phyloP scores from a whole-genome alignment of 2,329 filamentous ascomycete genomes.

The Alternaria atra region DNA sequence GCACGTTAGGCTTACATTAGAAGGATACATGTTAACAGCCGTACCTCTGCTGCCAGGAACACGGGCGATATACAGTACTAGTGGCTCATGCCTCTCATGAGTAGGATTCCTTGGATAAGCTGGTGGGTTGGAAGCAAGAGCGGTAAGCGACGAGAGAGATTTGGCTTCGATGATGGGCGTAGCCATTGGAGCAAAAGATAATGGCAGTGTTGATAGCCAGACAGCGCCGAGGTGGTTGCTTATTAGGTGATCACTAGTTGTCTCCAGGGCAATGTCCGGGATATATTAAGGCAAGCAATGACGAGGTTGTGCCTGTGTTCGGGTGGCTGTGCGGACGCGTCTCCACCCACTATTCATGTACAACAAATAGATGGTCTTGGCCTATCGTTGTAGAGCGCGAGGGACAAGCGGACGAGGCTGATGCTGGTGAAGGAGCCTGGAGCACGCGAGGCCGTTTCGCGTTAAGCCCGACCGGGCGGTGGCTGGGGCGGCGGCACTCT shows the following conservation, averaged over 20 bases:
- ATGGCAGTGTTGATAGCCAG: conserved; percentile 15
- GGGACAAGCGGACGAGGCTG: conserved; percentile 24
- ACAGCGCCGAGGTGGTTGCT: conserved; percentile 19
- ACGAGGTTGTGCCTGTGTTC: conserved; percentile 33
- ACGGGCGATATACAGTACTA: conserved; percentile 89
- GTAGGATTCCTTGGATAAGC: conserved; percentile 82
- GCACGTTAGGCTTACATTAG: conserved; percentile 24
- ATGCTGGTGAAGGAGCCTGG: conserved; percentile 19
- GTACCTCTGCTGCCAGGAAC: conserved; percentile 90
- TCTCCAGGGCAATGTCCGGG: conserved; percentile 21
- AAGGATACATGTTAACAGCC: conserved; percentile 29
- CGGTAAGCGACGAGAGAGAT: conserved; percentile 81
- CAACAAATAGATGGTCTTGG: conserved; percentile 24
- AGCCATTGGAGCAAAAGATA: conserved; percentile 37
- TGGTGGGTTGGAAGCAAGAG: conserved; percentile 85
- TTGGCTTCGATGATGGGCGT: conserved; percentile 72
- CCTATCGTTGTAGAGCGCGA: conserved; percentile 22
- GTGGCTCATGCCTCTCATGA: conserved; percentile 71
- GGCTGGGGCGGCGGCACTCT: conserved; percentile 8
- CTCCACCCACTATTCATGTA: conserved; percentile 21
- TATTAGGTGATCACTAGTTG: conserved; percentile 10
- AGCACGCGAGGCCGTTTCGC: conserved; percentile 17
- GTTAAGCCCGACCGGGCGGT: conserved; percentile 6
- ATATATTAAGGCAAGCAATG: conserved; percentile 32
- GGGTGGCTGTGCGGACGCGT: conserved; percentile 45